These are phyloP conservation scores for Cordyceps tenuipes DNA, from an alignment of 2,329 filamentous ascomycete species.

Conservation along the genomic window DNA sequence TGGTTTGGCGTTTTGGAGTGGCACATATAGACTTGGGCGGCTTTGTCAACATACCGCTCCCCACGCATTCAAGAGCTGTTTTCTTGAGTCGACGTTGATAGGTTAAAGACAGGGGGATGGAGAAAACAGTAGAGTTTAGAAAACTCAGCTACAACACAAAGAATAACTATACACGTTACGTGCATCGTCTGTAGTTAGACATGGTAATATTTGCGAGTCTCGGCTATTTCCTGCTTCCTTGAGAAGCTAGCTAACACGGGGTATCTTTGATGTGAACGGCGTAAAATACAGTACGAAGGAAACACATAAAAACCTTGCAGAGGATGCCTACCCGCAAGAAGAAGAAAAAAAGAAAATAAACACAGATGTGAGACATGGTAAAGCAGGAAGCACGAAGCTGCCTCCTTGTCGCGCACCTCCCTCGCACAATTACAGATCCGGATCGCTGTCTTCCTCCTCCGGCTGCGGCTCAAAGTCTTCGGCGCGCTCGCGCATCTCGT, in stretches of 20 bases:
- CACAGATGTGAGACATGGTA: neutral
- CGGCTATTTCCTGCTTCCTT: neutral
- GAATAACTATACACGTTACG: neutral
- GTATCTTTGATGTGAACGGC: neutral
- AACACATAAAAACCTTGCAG: neutral
- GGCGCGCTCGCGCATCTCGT: constrained; percentile 27
- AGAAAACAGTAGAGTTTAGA: neutral
- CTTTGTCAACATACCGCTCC: neutral
- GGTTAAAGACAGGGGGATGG: neutral
- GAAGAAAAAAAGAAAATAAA: neutral
- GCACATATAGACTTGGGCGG: constrained; percentile 7
- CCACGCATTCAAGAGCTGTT: constrained; percentile 3
- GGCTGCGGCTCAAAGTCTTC: constrained; percentile 28
- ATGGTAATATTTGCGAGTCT: neutral
- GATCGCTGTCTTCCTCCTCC: constrained; percentile 27
- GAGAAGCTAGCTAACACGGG: neutral
- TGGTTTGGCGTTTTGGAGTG: constrained; percentile 9
- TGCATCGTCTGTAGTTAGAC: neutral
- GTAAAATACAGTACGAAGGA: neutral
- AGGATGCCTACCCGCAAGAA: neutral
- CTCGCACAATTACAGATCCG: constrained; percentile 24
- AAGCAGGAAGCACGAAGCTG: neutral
- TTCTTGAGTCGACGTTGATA: constrained; percentile 4
- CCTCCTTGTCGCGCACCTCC: neutral
- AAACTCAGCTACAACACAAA: constrained; percentile 1